Evolutionary conservation across 192 early-diverging fungal genomes (phyloP).

Genomic region (Cetraspora pellucida): DNA sequence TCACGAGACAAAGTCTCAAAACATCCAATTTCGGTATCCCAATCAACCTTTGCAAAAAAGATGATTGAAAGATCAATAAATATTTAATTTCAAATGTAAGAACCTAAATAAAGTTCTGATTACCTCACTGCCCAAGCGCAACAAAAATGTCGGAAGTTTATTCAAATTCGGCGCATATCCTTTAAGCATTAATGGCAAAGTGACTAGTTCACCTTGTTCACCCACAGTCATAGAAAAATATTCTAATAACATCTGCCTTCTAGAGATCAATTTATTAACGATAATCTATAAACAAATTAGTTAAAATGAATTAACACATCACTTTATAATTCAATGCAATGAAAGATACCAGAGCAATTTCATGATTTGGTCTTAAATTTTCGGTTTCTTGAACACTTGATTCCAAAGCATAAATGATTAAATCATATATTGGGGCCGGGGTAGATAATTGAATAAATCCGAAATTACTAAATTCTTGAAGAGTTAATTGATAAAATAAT

Average conservation of each 20-base stretch:
- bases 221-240: constrained; percentile 82
- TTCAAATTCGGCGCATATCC: constrained; percentile 83
- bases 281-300: constrained; percentile 44
- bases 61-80: not conserved
- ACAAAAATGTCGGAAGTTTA: constrained; percentile 84
- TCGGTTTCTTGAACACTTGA: constrained; percentile 47
- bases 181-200: constrained; percentile 79
- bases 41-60: constrained; percentile 65
- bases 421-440: constrained; percentile 67
- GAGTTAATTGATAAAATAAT: constrained; percentile 85
- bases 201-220: constrained; percentile 61
- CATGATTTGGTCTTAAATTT: constrained; percentile 53
- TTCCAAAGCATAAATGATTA: constrained; percentile 72
- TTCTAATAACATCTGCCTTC: constrained; percentile 82
- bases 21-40: constrained; percentile 83
- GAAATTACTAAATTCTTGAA: constrained; percentile 88
- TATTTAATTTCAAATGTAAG: not conserved
- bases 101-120: constrained; percentile 11
- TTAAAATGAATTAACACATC: not conserved
- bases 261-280: constrained; percentile 47
- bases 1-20: constrained; percentile 74
- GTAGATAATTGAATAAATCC: constrained; percentile 69
- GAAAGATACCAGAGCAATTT: constrained; percentile 59
- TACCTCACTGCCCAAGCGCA: constrained; percentile 77
- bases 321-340: not conserved